A percentile compares a stretch with the other conserved stretches of the same genome.
Conservation (phyloP, 371 early-diverging fungal genomes). For the Saksenaea oblongispora region DNA sequence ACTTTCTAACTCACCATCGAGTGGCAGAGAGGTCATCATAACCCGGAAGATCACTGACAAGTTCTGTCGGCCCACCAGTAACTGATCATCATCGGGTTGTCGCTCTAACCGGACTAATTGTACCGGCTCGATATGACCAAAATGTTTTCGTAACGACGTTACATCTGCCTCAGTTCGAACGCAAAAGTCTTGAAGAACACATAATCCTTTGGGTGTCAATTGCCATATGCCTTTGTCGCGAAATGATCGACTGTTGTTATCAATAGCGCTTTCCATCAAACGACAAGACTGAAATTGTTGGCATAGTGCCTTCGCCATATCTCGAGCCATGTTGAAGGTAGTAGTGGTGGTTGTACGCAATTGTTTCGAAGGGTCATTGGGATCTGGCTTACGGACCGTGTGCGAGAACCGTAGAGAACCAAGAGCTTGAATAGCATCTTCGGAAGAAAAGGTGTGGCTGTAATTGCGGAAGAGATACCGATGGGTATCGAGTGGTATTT, state of each 20-base stretch:
- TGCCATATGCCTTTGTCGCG: conserved; percentile 56
- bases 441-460: conserved; percentile 58
- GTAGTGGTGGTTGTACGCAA: conserved; percentile 60
- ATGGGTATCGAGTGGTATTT: conserved; percentile 56
- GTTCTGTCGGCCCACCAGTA: conserved; percentile 24
- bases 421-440: conserved; percentile 55
- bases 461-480: conserved; percentile 58
- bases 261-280: conserved; percentile 54
- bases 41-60: conserved; percentile 31
- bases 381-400: conserved; percentile 57
- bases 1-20: conserved; percentile 26
- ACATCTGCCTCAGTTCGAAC: conserved; percentile 36
- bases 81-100: conserved; percentile 38
- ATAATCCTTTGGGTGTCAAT: conserved; percentile 60
- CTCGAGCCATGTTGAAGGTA: conserved; percentile 60
- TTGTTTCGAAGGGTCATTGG: conserved; percentile 49
- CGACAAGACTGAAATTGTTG: conserved; percentile 62
- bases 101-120: conserved; percentile 36
- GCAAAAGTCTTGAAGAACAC: conserved; percentile 52
- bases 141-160: conserved; percentile 23
- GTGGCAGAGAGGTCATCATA: conserved; percentile 41
- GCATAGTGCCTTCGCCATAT: conserved; percentile 66
- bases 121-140: conserved; percentile 33
- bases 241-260: conserved; percentile 52
- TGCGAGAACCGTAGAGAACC: conserved; percentile 56